phyloP scores from a whole-genome alignment of 352 stramenopile species.

The Pythium utonaiense region DNA sequence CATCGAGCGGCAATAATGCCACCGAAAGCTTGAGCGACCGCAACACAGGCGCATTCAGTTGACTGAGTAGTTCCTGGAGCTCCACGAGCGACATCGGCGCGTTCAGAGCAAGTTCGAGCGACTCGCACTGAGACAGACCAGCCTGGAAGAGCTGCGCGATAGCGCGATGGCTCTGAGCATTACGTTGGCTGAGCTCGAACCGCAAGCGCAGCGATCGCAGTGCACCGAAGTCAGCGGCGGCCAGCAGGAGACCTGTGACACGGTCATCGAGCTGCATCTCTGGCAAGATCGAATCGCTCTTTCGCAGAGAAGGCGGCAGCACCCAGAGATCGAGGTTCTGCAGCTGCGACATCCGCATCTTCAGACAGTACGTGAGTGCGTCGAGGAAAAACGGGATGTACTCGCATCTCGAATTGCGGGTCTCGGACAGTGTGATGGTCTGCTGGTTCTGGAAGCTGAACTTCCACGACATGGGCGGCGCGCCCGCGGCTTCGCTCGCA shows the following conservation, averaged over 20 bases:
- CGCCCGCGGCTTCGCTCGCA: neutral
- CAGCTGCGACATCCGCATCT: constrained; percentile 45
- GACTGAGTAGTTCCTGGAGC: constrained; percentile 18
- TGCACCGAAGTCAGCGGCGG: constrained; percentile 24
- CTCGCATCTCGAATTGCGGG: constrained; percentile 30
- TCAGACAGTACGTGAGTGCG: constrained; percentile 41
- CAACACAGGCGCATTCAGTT: constrained; percentile 18
- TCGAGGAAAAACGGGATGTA: constrained; percentile 38
- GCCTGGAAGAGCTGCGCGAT: constrained; percentile 36
- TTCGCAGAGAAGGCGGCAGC: constrained; percentile 10
- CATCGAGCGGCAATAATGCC: neutral
- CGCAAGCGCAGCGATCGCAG: constrained; percentile 24
- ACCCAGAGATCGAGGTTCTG: constrained; percentile 45
- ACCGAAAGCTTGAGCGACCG: constrained; percentile 28
- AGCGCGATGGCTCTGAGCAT: constrained; percentile 12
- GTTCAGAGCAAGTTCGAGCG: constrained; percentile 32
- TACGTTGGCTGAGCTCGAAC: constrained; percentile 15
- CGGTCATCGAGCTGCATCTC: constrained; percentile 17
- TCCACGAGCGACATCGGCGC: constrained; percentile 21
- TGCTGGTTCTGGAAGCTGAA: constrained; percentile 45
- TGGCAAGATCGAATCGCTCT: constrained; percentile 2
- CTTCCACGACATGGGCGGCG: constrained; percentile 32
- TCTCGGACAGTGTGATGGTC: constrained; percentile 34
- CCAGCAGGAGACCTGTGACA: constrained; percentile 23
- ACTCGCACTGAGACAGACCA: constrained; percentile 44